phyloP scores from a whole-genome alignment of 768 basidiomycete species.

The Ramaria sp. region DNA sequence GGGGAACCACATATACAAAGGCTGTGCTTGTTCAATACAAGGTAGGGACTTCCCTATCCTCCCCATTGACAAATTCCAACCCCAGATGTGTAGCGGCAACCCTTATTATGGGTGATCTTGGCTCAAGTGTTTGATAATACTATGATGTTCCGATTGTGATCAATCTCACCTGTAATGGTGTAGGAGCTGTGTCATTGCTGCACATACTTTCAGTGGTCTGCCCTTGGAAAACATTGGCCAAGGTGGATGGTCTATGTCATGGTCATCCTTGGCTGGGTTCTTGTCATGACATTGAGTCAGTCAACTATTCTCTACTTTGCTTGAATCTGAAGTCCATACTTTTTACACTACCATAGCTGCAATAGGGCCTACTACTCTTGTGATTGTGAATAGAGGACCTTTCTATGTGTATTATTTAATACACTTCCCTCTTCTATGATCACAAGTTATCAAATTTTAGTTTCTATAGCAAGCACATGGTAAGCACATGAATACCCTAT shows the following conservation, averaged over 20 bases:
- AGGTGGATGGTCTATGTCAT: not conserved
- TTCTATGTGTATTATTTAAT: too few relatives aligned
- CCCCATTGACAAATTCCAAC: not conserved
- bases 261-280: too few relatives aligned
- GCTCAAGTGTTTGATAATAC: conserved; percentile 1
- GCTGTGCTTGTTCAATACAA: conserved; percentile 3
- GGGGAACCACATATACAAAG: conserved; percentile 1
- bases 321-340: not conserved
- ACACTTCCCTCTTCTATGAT: too few relatives aligned
- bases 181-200: too few relatives aligned
- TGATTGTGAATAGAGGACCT: too few relatives aligned
- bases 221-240: conserved; percentile 7
- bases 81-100: not conserved
- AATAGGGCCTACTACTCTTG: too few relatives aligned
- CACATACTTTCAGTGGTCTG: too few relatives aligned
- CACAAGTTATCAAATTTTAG: too few relatives aligned
- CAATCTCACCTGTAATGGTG: too few relatives aligned
- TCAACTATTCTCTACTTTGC: not conserved
- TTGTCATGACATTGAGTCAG: conserved; percentile 2
- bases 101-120: conserved; percentile 5
- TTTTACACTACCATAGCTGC: not conserved
- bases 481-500: too few relatives aligned
- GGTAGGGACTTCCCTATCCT: not conserved
- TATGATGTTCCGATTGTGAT: not conserved
- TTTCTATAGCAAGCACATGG: too few relatives aligned